phyloP scores from a whole-genome alignment of 306 rosid genomes.

The Sphenostylis stenocarpa region DNA sequence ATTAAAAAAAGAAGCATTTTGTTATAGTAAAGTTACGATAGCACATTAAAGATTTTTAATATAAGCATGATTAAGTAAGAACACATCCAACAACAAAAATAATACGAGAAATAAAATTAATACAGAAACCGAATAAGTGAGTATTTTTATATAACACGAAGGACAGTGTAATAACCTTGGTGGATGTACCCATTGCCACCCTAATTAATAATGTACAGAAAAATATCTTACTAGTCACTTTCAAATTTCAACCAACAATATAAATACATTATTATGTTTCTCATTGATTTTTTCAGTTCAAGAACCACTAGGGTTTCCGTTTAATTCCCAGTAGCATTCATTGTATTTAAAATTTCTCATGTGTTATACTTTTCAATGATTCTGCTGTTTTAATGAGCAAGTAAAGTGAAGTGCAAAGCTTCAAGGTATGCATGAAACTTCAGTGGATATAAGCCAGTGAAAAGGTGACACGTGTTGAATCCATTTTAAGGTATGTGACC shows the following conservation, averaged over 20 bases:
- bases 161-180: not conserved
- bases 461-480: conserved; percentile 43
- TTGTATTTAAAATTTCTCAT: not conserved
- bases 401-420: not conserved
- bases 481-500: conserved; percentile 58
- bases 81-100: too few relatives aligned
- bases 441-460: conserved; percentile 20
- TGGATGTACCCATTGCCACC: not conserved
- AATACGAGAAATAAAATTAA: too few relatives aligned
- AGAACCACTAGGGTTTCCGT: not conserved
- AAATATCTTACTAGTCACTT: not conserved
- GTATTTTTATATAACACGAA: not conserved
- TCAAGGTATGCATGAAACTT: not conserved
- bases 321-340: not conserved
- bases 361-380: not conserved
- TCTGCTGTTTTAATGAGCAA: not conserved
- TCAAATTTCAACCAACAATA: conserved; percentile 13
- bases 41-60: too few relatives aligned
- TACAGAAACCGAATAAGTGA: too few relatives aligned
- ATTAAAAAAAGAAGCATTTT: too few relatives aligned
- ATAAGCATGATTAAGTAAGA: too few relatives aligned
- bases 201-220: conserved; percentile 1
- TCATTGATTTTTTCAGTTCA: not conserved
- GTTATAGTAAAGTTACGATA: too few relatives aligned
- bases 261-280: not conserved